These are phyloP conservation scores for Chlorella variabilis DNA, from an alignment of 163 green algal species.

Conservation along the genomic window DNA sequence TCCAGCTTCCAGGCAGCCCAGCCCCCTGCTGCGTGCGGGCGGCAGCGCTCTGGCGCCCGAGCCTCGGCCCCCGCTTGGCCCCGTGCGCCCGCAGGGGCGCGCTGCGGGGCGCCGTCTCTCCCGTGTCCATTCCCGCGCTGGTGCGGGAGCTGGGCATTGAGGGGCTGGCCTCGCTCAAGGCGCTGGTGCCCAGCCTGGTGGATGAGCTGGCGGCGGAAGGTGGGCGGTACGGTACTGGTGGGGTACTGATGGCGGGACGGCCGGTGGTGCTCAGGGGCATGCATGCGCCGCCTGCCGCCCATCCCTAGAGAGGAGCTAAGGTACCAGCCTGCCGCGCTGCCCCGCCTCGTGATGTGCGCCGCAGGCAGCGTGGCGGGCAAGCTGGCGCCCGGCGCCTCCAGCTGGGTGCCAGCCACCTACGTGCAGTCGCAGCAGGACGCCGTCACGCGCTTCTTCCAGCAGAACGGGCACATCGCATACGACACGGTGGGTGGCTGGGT, in stretches of 20 bases:
- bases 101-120: conserved; percentile 66
- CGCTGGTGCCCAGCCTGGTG: conserved; percentile 59
- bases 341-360: background rate
- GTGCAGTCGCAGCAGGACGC: conserved; percentile 68
- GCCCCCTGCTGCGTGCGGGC: too few relatives aligned
- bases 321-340: too few relatives aligned
- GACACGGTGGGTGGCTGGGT: conserved; percentile 30
- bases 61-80: background rate
- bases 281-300: too few relatives aligned
- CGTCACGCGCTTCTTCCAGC: conserved; percentile 77
- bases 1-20: too few relatives aligned
- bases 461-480: conserved; percentile 87
- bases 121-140: conserved; percentile 61
- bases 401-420: conserved; percentile 78
- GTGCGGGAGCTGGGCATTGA: conserved; percentile 57
- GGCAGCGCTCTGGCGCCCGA: too few relatives aligned
- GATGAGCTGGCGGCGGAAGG: conserved; percentile 70
- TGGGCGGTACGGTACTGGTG: background rate
- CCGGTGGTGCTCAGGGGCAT: background rate
- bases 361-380: conserved; percentile 56
- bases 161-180: conserved; percentile 21
- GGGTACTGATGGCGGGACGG: background rate
- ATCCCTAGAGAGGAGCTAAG: too few relatives aligned
- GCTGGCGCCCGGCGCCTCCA: conserved; percentile 61
- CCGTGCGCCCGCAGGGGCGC: conserved; percentile 63